phyloP scores from a whole-genome alignment of 1,284 basidiomycete species.

The Stygiomarasmius scandens region DNA sequence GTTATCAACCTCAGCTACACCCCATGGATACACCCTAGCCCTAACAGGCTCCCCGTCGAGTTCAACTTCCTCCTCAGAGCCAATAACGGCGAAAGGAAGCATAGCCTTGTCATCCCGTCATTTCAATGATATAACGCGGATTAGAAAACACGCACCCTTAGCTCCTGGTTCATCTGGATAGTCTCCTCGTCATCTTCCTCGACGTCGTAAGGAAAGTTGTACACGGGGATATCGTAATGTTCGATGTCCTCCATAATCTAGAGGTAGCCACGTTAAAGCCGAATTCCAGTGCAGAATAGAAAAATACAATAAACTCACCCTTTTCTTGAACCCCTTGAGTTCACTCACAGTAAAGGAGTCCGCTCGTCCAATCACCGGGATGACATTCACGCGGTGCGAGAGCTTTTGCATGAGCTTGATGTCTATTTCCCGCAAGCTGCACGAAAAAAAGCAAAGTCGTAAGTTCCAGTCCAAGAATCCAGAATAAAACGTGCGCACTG shows the following conservation, averaged over 20 bases:
- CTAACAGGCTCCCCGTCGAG: conserved; percentile 87
- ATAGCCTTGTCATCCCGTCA: conserved; percentile 57
- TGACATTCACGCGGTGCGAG: conserved; percentile 95
- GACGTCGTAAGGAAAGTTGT: conserved; percentile 98
- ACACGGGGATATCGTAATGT: conserved; percentile 94
- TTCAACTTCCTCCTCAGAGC: conserved; percentile 93
- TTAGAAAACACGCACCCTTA: conserved; percentile 57
- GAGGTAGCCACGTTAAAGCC: conserved; percentile 8
- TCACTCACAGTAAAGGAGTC: conserved; percentile 90
- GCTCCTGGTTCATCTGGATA: conserved; percentile 92
- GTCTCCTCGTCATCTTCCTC: conserved; percentile 99
- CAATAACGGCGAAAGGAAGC: conserved; percentile 94
- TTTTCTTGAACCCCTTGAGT: conserved; percentile 90
- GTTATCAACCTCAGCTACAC: conserved; percentile 96
- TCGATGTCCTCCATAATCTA: conserved; percentile 99
- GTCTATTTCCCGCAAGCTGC: conserved; percentile 93
- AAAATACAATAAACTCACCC: conserved; percentile 51
- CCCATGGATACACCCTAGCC: conserved; percentile 95
- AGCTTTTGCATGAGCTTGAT: conserved; percentile 95
- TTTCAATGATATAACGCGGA: no score
- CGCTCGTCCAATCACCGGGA: conserved; percentile 95
- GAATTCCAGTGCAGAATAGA: conserved; percentile 11
- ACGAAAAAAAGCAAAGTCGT: conserved; percentile 7
- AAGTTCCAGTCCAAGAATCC: neutral
- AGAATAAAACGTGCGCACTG: conserved; percentile 41